Evolutionary conservation across 2,329 filamentous ascomycete genomes (phyloP).

Genomic region (Arthroderma uncinatum): DNA sequence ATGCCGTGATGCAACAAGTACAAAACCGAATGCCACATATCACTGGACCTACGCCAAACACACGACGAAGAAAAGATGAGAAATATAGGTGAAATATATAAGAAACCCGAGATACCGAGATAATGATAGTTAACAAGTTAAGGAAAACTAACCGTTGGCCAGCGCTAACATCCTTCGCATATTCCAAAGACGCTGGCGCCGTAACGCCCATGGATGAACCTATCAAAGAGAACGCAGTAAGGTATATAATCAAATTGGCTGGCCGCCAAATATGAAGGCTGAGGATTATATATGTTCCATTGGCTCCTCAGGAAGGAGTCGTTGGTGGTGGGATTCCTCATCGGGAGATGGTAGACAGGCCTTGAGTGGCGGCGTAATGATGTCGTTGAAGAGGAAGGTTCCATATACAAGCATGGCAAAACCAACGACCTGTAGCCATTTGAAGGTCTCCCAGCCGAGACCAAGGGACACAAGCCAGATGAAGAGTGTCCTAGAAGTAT

Average conservation of each 20-base stretch:
- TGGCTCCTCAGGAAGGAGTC: constrained; percentile 66
- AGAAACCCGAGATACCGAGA: background rate
- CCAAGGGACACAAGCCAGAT: constrained; percentile 94
- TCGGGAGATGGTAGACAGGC: constrained; percentile 46
- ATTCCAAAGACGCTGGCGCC: background rate
- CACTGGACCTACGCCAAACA: background rate
- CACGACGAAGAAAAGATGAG: background rate
- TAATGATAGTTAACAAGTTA: background rate
- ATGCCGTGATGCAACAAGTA: background rate
- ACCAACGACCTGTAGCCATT: constrained; percentile 85
- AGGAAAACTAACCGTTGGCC: background rate
- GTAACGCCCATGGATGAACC: background rate
- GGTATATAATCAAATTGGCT: background rate
- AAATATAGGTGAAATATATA: background rate
- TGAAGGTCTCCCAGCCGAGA: constrained; percentile 94
- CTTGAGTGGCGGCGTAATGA: constrained; percentile 71
- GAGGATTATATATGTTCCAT: constrained; percentile 54
- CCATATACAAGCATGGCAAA: constrained; percentile 89
- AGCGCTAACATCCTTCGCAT: background rate
- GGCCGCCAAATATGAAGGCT: background rate
- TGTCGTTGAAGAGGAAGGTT: constrained; percentile 91
- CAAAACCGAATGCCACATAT: background rate
- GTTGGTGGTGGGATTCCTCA: constrained; percentile 16
- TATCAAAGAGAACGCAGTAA: background rate
- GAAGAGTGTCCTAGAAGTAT: constrained; percentile 93